Conservation (phyloP, 164 flowering plant genomes). For the Stephania japonica region DNA sequence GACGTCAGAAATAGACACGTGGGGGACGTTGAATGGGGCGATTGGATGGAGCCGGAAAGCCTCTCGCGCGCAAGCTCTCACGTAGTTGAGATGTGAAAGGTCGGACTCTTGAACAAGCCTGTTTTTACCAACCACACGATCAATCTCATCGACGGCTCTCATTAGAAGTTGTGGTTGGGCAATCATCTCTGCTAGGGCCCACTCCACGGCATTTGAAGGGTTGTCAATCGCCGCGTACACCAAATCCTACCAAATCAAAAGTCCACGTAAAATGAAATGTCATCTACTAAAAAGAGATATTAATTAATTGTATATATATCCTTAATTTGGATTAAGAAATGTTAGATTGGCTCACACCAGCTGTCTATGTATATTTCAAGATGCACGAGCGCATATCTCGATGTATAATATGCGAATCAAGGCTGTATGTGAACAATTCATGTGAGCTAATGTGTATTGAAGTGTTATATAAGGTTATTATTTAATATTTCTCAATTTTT, state of each 20-base stretch:
- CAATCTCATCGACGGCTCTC: slow-evolving; percentile 21
- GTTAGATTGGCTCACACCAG: too few species aligned
- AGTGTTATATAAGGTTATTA: too few species aligned
- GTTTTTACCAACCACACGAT: slow-evolving; percentile 7
- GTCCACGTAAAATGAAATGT: too few species aligned
- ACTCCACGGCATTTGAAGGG: slow-evolving; percentile 27
- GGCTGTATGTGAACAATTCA: too few species aligned
- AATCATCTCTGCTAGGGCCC: slow-evolving; percentile 32
- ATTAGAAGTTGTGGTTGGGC: slow-evolving; percentile 24
- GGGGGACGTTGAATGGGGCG: slow-evolving; percentile 9
- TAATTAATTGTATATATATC: too few species aligned
- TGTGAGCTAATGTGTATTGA: too few species aligned
- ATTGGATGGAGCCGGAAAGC: slow-evolving; percentile 1
- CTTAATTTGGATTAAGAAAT: too few species aligned
- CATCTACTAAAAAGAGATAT: too few species aligned
- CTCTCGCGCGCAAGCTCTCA: slow-evolving; percentile 3
- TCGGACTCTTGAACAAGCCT: neutral
- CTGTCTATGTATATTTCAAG: too few species aligned
- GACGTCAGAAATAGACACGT: slow-evolving; percentile 18
- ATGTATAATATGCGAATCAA: too few species aligned
- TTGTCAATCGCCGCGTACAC: slow-evolving; percentile 29
- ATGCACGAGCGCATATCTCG: too few species aligned
- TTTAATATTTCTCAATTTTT: too few species aligned
- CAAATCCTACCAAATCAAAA: slow-evolving; percentile 20
- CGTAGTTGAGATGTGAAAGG: neutral